A percentile compares a stretch with the other conserved stretches of the same genome.
phyloP scores from a whole-genome alignment of 2,329 filamentous ascomycete genomes.

The Cytospora chrysosperma region DNA sequence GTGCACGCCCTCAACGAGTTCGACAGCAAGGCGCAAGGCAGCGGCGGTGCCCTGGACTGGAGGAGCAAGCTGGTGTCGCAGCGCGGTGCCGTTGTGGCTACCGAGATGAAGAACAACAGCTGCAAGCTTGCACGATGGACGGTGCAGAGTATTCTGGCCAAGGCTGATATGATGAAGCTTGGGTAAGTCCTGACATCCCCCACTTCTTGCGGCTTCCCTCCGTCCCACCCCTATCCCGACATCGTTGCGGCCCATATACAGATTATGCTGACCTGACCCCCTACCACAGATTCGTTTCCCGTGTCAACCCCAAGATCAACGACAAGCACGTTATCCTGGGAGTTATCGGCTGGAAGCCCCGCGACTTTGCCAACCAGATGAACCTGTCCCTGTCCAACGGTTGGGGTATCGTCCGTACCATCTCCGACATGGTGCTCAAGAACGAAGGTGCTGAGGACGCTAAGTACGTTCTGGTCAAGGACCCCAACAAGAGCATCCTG shows the following conservation, averaged over 20 bases:
- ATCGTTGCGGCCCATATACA: slow-evolving; percentile 27
- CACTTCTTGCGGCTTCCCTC: slow-evolving; percentile 3
- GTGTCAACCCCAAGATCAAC: slow-evolving; percentile 86
- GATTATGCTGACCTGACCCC: neutral
- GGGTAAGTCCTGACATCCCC: slow-evolving; percentile 59
- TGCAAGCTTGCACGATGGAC: slow-evolving; percentile 99
- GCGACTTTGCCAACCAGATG: slow-evolving; percentile 97
- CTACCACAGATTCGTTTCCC: slow-evolving; percentile 79
- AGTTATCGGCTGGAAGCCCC: slow-evolving; percentile 95
- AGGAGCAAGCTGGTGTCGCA: slow-evolving; percentile 90
- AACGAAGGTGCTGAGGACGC: slow-evolving; percentile 59
- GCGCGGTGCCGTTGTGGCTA: slow-evolving; percentile 94
- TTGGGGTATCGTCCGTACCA: slow-evolving; percentile 98
- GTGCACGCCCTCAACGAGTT: slow-evolving; percentile 99
- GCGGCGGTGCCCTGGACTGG: slow-evolving; percentile 95
- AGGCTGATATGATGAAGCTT: slow-evolving; percentile 98
- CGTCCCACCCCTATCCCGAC: neutral
- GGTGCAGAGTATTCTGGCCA: slow-evolving; percentile 91
- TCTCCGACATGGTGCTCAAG: slow-evolving; percentile 88
- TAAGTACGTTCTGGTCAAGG: slow-evolving; percentile 81
- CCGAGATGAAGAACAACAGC: slow-evolving; percentile 99
- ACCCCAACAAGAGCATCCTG: slow-evolving; percentile 95
- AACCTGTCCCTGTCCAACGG: slow-evolving; percentile 95
- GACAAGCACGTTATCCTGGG: slow-evolving; percentile 94
- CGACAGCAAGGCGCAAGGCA: slow-evolving; percentile 94